Evolutionary conservation across 2,329 filamentous ascomycete species (phyloP), one percentile per base, ranked within the genome.

Genomic region (Nothophaeocryptopus gaeumannii): DNA sequence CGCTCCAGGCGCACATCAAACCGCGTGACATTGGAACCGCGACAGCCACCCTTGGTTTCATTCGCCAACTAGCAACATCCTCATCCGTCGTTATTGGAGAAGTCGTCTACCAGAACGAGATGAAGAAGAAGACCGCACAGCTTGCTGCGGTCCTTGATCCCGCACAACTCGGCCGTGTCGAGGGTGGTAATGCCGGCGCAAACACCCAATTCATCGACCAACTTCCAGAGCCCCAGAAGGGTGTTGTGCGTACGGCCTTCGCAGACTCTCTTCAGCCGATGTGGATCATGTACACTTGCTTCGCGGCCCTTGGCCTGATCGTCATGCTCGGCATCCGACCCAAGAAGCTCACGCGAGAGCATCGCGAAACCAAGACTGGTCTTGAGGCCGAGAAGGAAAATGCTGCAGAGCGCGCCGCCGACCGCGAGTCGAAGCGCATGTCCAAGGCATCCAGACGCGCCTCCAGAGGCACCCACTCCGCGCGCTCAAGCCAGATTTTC

Each of bases 101-200:
- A n/a, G 85, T 89, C 39, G 78, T 91, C 33, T 90, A 91, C 71
- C 84, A 89, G 69, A 90, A 91, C 65, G 72, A 78, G 51, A 88
- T 89, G 82, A 70, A 81, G 56, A 74, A 72, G 39, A 78, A 82
- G 58, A 73, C 76, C 26, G 62, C 70, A 3, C 62, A 63, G 8
- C 74, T 87, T 29, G 67, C 70, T 15, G 60, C 69, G 29, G 67
- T 77, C 3, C 74, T 88, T 0, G 78, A 78, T 0, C 69, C 72
- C 0, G 63, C 78, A 2, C 69, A 77, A 1, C 81, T 81, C 0
- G 58, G 66, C 3, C 61, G 72, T 16, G 75, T 88, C 5, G 76
- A 79, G 3, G 83, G 83, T n/a, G 70, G 73, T 56, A 75, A 78
- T 49, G 81, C 85, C 32, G 77, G 81, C 11, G 78, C 85, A 14